These are phyloP conservation scores for Paecilomyces fulvus DNA, from an alignment of 2,329 filamentous ascomycete genomes.

Conservation along the genomic window DNA sequence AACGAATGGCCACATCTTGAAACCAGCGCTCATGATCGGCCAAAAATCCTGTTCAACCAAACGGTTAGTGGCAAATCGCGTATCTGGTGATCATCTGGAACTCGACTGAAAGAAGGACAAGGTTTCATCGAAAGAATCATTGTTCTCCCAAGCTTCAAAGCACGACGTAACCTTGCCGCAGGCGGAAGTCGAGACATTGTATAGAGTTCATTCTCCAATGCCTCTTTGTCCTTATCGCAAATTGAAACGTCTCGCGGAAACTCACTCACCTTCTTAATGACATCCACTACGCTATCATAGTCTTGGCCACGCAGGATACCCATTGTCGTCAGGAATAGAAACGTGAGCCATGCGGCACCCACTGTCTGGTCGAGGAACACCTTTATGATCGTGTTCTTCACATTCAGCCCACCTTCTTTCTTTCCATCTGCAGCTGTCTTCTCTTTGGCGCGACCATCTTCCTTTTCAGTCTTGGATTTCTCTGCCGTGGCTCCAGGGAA, in stretches of 20 bases:
- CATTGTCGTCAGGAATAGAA: slow-evolving; percentile 49
- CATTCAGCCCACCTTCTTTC: slow-evolving; percentile 11
- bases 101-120: not conserved
- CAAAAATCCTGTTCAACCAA: slow-evolving; percentile 22
- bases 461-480: slow-evolving; percentile 9
- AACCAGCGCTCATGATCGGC: slow-evolving; percentile 28
- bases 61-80: not conserved
- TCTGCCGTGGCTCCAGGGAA: slow-evolving; percentile 37
- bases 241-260: not conserved
- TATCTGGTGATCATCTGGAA: not conserved
- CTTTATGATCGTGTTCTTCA: slow-evolving; percentile 40
- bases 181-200: no score
- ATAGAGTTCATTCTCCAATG: not conserved
- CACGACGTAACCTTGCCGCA: not conserved
- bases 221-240: not conserved
- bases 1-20: slow-evolving; percentile 34
- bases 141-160: not conserved
- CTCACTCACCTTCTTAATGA: slow-evolving; percentile 25
- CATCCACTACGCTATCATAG: slow-evolving; percentile 20
- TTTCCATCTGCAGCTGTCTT: slow-evolving; percentile 5
- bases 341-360: slow-evolving; percentile 48
- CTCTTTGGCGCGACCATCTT: slow-evolving; percentile 5
- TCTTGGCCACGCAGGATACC: slow-evolving; percentile 37
- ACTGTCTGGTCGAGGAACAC: slow-evolving; percentile 52
- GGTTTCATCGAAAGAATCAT: not conserved